A percentile compares a stretch with the other conserved stretches of the same genome.
phyloP scores from a whole-genome alignment of 805 yeast genomes.

The Zygosaccharomyces gambellarensis region DNA sequence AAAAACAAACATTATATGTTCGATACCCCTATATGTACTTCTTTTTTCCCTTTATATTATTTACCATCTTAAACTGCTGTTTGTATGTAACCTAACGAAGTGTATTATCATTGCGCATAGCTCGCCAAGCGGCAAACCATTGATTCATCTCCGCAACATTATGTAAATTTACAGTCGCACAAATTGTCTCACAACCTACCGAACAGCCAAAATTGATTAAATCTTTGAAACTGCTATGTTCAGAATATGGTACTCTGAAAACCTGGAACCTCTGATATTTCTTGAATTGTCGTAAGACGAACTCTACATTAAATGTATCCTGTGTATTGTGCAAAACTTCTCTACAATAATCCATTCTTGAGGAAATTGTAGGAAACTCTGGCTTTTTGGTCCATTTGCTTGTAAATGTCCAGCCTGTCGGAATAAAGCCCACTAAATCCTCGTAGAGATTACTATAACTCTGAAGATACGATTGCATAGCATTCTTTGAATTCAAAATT shows the following conservation, averaged over 20 bases:
- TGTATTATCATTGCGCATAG: constrained; percentile 9
- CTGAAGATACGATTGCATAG: constrained; percentile 28
- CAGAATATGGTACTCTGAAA: constrained; percentile 80
- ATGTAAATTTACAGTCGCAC: constrained; percentile 71
- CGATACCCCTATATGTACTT: constrained; percentile 2
- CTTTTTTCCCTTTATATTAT: background rate
- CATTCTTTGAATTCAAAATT: constrained; percentile 40
- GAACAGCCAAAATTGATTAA: constrained; percentile 58
- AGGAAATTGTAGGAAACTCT: constrained; percentile 12
- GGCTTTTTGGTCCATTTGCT: constrained; percentile 18
- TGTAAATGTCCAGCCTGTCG: constrained; percentile 86
- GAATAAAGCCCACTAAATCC: constrained; percentile 62
- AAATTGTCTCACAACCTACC: constrained; percentile 47
- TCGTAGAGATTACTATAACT: constrained; percentile 18
- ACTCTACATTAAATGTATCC: constrained; percentile 13
- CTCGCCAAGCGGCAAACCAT: constrained; percentile 37
- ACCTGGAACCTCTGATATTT: constrained; percentile 39
- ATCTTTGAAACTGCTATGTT: constrained; percentile 87
- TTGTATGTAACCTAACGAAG: background rate
- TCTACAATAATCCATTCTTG: constrained; percentile 16
- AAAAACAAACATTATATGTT: background rate
- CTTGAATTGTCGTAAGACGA: constrained; percentile 33
- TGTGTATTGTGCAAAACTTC: constrained; percentile 12
- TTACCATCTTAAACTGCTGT: background rate
- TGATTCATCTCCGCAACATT: constrained; percentile 29